phyloP scores from a whole-genome alignment of 805 yeast species.

The Suhomyces kilbournensis region DNA sequence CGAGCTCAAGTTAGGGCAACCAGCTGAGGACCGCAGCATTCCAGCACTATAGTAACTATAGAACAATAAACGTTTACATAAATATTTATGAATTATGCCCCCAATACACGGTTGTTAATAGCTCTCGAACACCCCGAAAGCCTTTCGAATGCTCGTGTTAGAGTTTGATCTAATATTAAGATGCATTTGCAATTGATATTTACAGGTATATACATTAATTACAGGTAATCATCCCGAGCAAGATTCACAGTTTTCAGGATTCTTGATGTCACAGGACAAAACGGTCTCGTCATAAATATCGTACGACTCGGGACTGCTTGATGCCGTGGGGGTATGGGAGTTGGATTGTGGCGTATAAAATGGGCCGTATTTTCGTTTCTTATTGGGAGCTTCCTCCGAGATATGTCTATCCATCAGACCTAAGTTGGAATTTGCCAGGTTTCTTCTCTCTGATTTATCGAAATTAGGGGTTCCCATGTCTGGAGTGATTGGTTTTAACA shows the following conservation, averaged over 20 bases:
- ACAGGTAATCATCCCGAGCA: slow-evolving; percentile 19
- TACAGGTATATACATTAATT: neutral
- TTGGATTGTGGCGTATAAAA: slow-evolving; percentile 5
- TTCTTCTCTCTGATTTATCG: neutral
- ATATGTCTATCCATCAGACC: neutral
- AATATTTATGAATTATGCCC: too few species aligned
- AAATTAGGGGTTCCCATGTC: neutral
- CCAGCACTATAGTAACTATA: too few species aligned
- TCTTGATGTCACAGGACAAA: slow-evolving; percentile 28
- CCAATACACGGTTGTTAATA: too few species aligned
- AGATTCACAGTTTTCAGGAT: slow-evolving; percentile 19
- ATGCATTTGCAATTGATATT: neutral
- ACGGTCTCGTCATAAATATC: slow-evolving; percentile 36
- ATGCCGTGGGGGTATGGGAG: slow-evolving; percentile 8
- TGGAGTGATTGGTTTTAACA: neutral
- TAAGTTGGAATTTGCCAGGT: neutral
- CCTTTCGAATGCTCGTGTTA: too few species aligned
- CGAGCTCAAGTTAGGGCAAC: neutral
- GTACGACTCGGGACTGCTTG: slow-evolving; percentile 7
- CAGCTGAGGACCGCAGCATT: neutral
- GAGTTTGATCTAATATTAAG: neutral
- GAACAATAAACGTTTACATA: too few species aligned
- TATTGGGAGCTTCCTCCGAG: neutral
- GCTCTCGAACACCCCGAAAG: too few species aligned
- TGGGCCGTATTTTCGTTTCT: neutral